Evolutionary conservation across 306 rosid genomes (phyloP).

Genomic region (Quercus engelmannii): DNA sequence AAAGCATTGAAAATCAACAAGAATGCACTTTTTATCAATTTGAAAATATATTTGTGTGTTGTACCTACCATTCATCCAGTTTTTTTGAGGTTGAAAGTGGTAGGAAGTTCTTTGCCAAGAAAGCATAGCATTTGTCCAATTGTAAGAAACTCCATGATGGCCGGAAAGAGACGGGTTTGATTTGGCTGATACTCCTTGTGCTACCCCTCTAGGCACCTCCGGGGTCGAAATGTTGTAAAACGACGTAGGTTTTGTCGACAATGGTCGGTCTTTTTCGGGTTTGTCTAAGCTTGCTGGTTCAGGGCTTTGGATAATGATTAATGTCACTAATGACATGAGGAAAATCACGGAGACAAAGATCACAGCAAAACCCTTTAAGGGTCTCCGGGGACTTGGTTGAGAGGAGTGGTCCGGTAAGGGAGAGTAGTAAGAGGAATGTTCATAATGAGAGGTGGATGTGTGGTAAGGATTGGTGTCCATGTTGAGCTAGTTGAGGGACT

Average conservation of each 20-base stretch:
- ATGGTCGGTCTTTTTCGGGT: not conserved
- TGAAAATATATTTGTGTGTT: no score
- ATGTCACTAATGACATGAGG: constrained; percentile 39
- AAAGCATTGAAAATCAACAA: not conserved
- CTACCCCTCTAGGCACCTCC: constrained; percentile 47
- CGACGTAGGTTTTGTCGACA: not conserved
- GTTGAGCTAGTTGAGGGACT: not conserved
- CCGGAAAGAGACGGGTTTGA: constrained; percentile 38
- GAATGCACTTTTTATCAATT: not conserved
- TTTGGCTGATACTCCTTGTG: constrained; percentile 74
- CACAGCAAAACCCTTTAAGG: constrained; percentile 22
- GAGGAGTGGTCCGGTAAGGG: constrained; percentile 37
- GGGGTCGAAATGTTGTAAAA: not conserved
- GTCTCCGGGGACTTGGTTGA: not conserved
- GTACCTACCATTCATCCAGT: constrained; percentile 89
- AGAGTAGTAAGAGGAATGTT: constrained; percentile 21
- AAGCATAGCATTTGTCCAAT: constrained; percentile 84
- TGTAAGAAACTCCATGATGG: constrained; percentile 24
- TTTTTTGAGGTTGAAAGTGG: constrained; percentile 68
- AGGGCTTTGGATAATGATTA: constrained; percentile 29
- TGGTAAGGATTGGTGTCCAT: constrained; percentile 25
- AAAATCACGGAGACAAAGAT: constrained; percentile 31
- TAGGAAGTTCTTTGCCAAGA: constrained; percentile 84
- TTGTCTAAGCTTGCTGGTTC: not conserved
- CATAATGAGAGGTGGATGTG: constrained; percentile 2